Evolutionary conservation across 192 early-diverging fungal species (phyloP), one percentile per base, ranked within the genome.

Genomic region (Linnemannia exigua): DNA sequence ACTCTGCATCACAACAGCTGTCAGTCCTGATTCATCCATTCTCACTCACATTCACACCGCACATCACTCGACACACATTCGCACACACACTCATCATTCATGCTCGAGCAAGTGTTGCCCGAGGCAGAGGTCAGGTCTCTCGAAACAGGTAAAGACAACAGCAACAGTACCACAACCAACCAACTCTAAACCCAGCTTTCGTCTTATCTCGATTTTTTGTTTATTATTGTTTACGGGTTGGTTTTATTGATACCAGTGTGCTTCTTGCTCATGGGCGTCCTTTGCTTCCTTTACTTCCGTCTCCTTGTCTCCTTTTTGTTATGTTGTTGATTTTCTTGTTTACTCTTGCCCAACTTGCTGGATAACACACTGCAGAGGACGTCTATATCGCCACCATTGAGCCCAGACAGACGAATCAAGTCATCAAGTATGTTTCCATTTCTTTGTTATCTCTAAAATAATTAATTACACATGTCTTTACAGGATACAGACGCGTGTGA

Each of bases 61-160:
- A 44, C 41, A 36, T 48, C 44, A 48, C 20, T 15, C 51, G 12
- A 48, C n/a, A 48, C 44, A 19, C 72, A 12, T 6, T 11, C 35
- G 19, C 50, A 25, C 1, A 20, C 38, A 68, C 20, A 14, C 88
- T 20, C 9, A 70, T 12, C 20, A 38, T 19, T 44, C 31, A 84
- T 79, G n/a, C 85, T 91, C 19, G 66, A 67, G 17, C 88, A 90
- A 44, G 88, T 92, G 35, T 68, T 89, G 33, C 79, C 90, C 16
- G 89, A 89, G 67, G 89, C 88, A 77, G 85, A 89, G 68, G 74
- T 77, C 7, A 50, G 90, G 16, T 41, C 75, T 15, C 79, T 91
- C 9, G 88, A 88, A 69, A 89, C 88, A 47, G 84, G 84, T 67
- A 58, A 63, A 31, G 11, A 12, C n/a, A n/a, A n/a, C n/a, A n/a